phyloP scores from a whole-genome alignment of 352 stramenopile species.

The Globisporangium apiculatum region DNA sequence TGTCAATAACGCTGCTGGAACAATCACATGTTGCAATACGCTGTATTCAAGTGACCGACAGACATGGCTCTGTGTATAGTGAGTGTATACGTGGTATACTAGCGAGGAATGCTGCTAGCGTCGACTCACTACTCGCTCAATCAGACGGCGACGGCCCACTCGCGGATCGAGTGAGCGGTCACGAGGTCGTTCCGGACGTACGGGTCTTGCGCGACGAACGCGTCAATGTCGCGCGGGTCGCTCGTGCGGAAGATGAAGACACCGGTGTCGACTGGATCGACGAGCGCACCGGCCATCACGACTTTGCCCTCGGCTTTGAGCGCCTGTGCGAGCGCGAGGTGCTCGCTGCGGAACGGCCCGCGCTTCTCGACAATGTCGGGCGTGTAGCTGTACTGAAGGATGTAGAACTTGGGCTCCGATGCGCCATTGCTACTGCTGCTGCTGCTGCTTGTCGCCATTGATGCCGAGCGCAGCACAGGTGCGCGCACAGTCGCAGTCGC shows the following conservation, averaged over 20 bases:
- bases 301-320: constrained; percentile 49
- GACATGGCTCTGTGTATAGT: too few species aligned
- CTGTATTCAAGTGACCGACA: too few species aligned
- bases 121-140: too few species aligned
- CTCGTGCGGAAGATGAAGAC: constrained; percentile 60
- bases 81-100: too few species aligned
- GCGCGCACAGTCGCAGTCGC: background rate
- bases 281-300: constrained; percentile 64
- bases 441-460: constrained; percentile 25
- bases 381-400: constrained; percentile 71
- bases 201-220: constrained; percentile 59
- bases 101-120: too few species aligned
- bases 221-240: constrained; percentile 47
- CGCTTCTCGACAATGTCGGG: constrained; percentile 70
- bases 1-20: too few species aligned
- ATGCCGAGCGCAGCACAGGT: constrained; percentile 2
- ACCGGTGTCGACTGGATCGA: constrained; percentile 49
- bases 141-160: constrained; percentile 50
- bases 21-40: too few species aligned
- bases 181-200: constrained; percentile 75
- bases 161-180: constrained; percentile 53
- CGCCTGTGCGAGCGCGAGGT: constrained; percentile 40
- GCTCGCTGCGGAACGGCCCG: constrained; percentile 54
- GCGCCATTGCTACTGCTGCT: background rate
- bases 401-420: constrained; percentile 41